Evolutionary conservation across 345 rosid genomes (phyloP), one percentile per base, ranked within the genome.

Genomic region (Sisymbrium altissimum): DNA sequence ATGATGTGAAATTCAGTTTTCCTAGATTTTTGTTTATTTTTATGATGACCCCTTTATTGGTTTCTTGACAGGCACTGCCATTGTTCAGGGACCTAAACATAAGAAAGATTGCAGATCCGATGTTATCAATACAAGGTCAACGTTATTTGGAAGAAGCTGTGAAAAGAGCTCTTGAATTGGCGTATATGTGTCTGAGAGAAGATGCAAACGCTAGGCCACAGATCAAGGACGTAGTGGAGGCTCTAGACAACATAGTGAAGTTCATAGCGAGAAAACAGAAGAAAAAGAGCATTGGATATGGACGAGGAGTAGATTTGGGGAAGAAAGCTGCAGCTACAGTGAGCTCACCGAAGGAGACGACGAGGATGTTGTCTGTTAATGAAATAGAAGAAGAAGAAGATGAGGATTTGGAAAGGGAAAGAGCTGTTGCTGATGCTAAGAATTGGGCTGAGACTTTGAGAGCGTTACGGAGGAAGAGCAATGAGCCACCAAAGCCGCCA

Each of bases 121-220:
- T 5, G 77, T 79, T 93, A 46, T 3, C 9, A 7, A 60, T 3
- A 70, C 29, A 19, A 73, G 80, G 86, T 19, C 66, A 90, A 29
- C 62, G 39, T 44, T 80, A 53, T 62, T 30, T 86, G 14, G 68
- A 58, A 35, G 53, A 83, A 6, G 63, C 57, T 14, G 38, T 88
- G n/a, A 77, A 4, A 77, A 87, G 65, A 69, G 87, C 79, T 23
- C 11, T 91, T 13, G 85, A 86, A 41, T 64, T 94, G 49, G 92
- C 90, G 14, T 62, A 77, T 13, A 68, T 72, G 74, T 91, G 96
- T 68, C 17, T 86, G 32, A 59, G 62, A 41, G 88, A 85, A 41
- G 83, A 80, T 7, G 86, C 87, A 3, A 73, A 32, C 17, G 17
- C 17, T 46, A 86, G 95, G 2, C 97, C 96, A 70, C 14, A 74